Conservation (phyloP, 169 alveolate species). For the Plasmodium ovale region DNA sequence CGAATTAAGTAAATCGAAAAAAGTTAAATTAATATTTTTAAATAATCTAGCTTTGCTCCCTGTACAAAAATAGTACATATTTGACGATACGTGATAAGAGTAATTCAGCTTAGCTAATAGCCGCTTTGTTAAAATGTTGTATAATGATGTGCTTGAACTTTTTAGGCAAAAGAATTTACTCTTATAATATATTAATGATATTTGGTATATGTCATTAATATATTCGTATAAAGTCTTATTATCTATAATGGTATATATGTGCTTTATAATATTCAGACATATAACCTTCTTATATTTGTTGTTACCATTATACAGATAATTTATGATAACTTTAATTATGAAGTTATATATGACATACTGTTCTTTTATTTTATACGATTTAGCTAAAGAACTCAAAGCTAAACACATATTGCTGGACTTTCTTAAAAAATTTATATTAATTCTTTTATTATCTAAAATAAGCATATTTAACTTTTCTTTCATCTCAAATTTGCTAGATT, state of each 20-base stretch:
- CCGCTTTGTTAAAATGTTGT: slow-evolving; percentile 67
- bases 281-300: slow-evolving; percentile 71
- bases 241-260: slow-evolving; percentile 73
- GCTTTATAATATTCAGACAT: slow-evolving; percentile 68
- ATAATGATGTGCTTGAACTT: slow-evolving; percentile 74
- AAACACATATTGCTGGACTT: slow-evolving; percentile 72
- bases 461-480: slow-evolving; percentile 47
- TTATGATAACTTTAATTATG: slow-evolving; percentile 46
- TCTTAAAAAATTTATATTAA: slow-evolving; percentile 70
- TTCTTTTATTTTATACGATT: slow-evolving; percentile 70
- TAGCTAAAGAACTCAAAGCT: slow-evolving; percentile 56
- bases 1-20: slow-evolving; percentile 64
- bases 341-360: slow-evolving; percentile 71
- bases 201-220: slow-evolving; percentile 68
- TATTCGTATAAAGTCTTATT: slow-evolving; percentile 71
- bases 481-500: slow-evolving; percentile 8
- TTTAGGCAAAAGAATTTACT: slow-evolving; percentile 68
- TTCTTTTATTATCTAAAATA: slow-evolving; percentile 20
- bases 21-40: slow-evolving; percentile 73
- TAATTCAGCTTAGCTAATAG: slow-evolving; percentile 66
- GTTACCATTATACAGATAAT: slow-evolving; percentile 70
- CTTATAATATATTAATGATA: slow-evolving; percentile 61
- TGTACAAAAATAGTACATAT: slow-evolving; percentile 75
- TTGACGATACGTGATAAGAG: slow-evolving; percentile 74
- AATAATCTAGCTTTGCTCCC: slow-evolving; percentile 70